These are phyloP conservation scores for Angophora floribunda DNA, from an alignment of 345 rosid species.

Conservation along the genomic window DNA sequence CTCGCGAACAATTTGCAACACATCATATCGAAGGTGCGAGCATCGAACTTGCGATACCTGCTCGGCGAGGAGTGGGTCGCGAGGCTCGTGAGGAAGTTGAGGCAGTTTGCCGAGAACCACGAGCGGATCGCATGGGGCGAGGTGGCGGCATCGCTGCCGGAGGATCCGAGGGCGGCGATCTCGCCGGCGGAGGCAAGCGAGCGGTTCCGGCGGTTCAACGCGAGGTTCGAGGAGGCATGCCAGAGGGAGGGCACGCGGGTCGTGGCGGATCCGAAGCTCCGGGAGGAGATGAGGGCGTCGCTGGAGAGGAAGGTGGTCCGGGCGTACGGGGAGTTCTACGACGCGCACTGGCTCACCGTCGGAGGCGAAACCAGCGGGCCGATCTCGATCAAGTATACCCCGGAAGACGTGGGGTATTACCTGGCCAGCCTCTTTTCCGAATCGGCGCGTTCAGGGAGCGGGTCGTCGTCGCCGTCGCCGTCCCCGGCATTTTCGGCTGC, in stretches of 20 bases:
- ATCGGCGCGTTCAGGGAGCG: neutral
- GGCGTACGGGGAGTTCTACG: constrained; percentile 42
- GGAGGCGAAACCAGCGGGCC: constrained; percentile 6
- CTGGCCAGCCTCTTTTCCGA: constrained; percentile 30
- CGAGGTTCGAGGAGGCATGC: constrained; percentile 45
- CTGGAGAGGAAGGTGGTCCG: constrained; percentile 28
- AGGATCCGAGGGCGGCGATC: constrained; percentile 21
- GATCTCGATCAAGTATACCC: constrained; percentile 29
- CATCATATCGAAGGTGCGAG: constrained; percentile 26
- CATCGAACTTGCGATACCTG: constrained; percentile 35
- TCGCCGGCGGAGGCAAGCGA: constrained; percentile 23
- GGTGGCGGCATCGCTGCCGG: constrained; percentile 27
- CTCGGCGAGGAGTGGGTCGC: constrained; percentile 62
- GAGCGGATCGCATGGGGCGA: constrained; percentile 48
- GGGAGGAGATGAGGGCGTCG: constrained; percentile 46
- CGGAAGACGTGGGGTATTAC: constrained; percentile 53
- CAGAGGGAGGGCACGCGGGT: constrained; percentile 32
- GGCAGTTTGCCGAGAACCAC: constrained; percentile 39
- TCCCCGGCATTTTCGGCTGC: neutral
- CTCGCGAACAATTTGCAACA: constrained; percentile 62
- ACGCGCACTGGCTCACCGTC: constrained; percentile 16
- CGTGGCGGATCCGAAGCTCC: constrained; percentile 33
- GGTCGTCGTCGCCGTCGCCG: neutral
- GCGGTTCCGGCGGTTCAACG: constrained; percentile 28
- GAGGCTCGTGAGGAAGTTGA: constrained; percentile 36